Evolutionary conservation across 1,284 basidiomycete species (phyloP), one percentile per base, ranked within the genome.

Genomic region (Tremellales sp.): DNA sequence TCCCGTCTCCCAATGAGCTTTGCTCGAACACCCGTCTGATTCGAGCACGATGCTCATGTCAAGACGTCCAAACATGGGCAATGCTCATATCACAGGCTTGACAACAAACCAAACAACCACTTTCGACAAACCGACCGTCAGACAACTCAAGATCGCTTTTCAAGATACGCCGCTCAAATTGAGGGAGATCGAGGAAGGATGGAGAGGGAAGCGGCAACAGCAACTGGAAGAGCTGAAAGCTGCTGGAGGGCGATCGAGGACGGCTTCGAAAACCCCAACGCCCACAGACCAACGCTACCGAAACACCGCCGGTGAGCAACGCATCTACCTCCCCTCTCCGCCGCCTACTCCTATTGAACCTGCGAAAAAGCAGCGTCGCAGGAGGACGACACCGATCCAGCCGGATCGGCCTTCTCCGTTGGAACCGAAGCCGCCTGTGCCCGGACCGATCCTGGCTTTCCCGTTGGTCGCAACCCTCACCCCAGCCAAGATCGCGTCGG

Each of bases 81-180:
- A n/a, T n/a, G n/a, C n/a, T n/a, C n/a, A n/a, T n/a, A n/a, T n/a
- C n/a, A n/a, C n/a, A n/a, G n/a, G n/a, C 33, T n/a, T 31, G 33
- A 36, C 19, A 17, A 36, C 33, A 15, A 36, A 7, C 4, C 33
- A 36, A 15, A 17, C 15, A 6, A 7, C 4, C 33, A 36, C 33
- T n/a, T 15, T 6, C 33, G 33, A 36, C 6, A n/a, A 13, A 36
- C 33, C 19, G 6, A 40, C 39, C 11, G 23, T 40, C 39, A 40
- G 23, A 21, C 39, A 40, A 8, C 15, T 40, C 15, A 4, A 21
- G 10, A 21, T 40, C 4, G 39, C 39, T 13, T 53, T 59, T n/a
- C 54, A 60, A 17, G 60, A 60, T 10, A 72, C 69, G 12, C 69
- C 69, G 12, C 49, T 53, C 11, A 49, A 46, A 31, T 54, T 72